Percentiles rank a stretch among this genome's conserved stretches.
Conservation (phyloP, 2,329 filamentous ascomycete species). For the Pseudofabraea citricarpa region DNA sequence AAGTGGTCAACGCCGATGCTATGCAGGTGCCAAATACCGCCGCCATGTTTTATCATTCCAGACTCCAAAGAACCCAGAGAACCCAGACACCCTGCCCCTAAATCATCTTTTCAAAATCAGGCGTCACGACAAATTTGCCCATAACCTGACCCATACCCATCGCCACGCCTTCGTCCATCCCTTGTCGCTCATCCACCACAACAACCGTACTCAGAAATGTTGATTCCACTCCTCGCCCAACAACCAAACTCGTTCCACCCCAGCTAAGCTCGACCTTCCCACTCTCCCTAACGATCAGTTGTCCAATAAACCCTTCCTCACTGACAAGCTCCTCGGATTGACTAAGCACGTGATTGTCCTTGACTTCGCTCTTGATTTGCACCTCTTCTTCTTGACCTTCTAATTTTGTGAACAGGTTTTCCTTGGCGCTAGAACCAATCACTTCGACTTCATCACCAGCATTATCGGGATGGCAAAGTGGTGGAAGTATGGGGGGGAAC, state of each 20-base stretch:
- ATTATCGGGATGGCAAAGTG: slow-evolving; percentile 32
- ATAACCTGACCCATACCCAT: slow-evolving; percentile 60
- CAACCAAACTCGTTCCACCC: slow-evolving; percentile 51
- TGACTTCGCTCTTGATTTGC: slow-evolving; percentile 11
- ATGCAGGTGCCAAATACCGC: too few relatives aligned
- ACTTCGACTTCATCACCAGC: slow-evolving; percentile 13
- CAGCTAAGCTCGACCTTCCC: slow-evolving; percentile 59
- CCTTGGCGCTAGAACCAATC: slow-evolving; percentile 5
- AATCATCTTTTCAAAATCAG: slow-evolving; percentile 47
- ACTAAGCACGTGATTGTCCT: slow-evolving; percentile 24
- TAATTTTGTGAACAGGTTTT: slow-evolving; percentile 17
- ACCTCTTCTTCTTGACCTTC: slow-evolving; percentile 33
- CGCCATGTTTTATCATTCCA: too few relatives aligned
- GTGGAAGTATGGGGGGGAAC: slow-evolving; percentile 57
- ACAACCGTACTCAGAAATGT: slow-evolving; percentile 55
- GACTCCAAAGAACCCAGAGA: too few relatives aligned
- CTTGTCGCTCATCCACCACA: slow-evolving; percentile 42
- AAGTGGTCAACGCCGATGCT: too few relatives aligned
- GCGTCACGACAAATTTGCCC: slow-evolving; percentile 56
- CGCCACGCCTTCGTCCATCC: slow-evolving; percentile 44
- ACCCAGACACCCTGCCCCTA: too few relatives aligned
- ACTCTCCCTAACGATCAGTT: slow-evolving; percentile 55
- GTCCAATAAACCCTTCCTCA: slow-evolving; percentile 55
- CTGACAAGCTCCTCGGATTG: slow-evolving; percentile 28
- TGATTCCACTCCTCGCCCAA: slow-evolving; percentile 46